These are phyloP conservation scores for Vigna mungo DNA, from an alignment of 306 rosid genomes.

Conservation along the genomic window DNA sequence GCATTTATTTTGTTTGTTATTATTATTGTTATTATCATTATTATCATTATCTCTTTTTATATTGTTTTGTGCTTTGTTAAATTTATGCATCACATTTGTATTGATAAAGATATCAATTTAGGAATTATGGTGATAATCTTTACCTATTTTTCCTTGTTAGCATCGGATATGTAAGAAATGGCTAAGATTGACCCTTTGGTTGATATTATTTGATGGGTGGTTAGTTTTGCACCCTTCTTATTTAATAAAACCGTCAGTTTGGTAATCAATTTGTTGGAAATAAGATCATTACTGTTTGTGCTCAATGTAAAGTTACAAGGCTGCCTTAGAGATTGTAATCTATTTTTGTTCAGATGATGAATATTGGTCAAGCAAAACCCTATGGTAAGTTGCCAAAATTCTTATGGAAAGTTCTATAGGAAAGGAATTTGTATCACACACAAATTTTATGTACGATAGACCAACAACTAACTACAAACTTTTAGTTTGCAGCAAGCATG, in stretches of 20 bases:
- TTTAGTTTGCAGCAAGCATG: slow-evolving; percentile 15
- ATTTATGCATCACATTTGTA: background rate
- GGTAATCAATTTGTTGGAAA: background rate
- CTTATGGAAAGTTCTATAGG: background rate
- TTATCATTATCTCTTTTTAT: background rate
- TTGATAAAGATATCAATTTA: slow-evolving; percentile 13
- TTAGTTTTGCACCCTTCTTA: slow-evolving; percentile 19
- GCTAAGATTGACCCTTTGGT: background rate
- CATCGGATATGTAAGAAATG: slow-evolving; percentile 7
- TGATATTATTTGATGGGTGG: slow-evolving; percentile 16
- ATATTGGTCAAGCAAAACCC: slow-evolving; percentile 27
- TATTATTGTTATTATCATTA: background rate
- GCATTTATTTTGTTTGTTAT: background rate
- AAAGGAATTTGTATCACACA: slow-evolving; percentile 7
- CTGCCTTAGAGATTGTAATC: background rate
- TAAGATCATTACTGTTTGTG: background rate
- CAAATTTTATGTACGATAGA: background rate
- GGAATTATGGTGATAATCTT: slow-evolving; percentile 6
- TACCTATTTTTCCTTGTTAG: slow-evolving; percentile 21
- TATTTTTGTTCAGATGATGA: slow-evolving; percentile 2
- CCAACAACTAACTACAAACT: background rate
- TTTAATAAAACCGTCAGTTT: slow-evolving; percentile 30
- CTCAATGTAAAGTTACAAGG: slow-evolving; percentile 10
- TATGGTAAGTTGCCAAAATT: background rate
- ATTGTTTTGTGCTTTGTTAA: slow-evolving; percentile 24